Percentiles rank a stretch among this genome's conserved stretches.
phyloP scores from a whole-genome alignment of 257 asterid genomes.

The Henckelia pumila region DNA sequence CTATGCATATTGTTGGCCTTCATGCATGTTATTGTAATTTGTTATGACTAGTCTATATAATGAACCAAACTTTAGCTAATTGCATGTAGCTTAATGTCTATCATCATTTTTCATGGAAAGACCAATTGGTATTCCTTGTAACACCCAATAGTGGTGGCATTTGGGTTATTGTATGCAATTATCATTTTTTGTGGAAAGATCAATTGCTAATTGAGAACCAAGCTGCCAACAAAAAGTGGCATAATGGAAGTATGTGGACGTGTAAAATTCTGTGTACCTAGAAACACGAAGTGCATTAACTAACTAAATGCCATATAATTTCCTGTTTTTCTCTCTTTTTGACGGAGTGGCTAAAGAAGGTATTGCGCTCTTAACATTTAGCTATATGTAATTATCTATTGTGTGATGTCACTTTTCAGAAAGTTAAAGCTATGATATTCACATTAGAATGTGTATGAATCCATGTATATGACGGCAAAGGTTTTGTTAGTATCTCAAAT shows the following conservation, averaged over 20 bases:
- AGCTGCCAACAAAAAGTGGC: neutral
- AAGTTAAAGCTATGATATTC: neutral
- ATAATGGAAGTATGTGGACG: neutral
- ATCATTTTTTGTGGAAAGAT: neutral
- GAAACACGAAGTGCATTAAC: neutral
- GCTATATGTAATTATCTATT: neutral
- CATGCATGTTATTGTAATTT: neutral
- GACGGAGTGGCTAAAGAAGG: neutral
- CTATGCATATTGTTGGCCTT: neutral
- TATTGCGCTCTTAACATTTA: neutral
- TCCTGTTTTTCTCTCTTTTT: neutral
- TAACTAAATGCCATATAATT: neutral
- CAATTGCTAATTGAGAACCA: neutral
- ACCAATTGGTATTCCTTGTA: neutral
- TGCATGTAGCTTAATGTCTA: neutral
- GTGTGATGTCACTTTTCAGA: neutral
- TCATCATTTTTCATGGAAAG: neutral
- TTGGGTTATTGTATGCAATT: neutral
- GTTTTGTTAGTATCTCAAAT: neutral
- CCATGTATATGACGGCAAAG: neutral
- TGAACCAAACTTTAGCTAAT: no score
- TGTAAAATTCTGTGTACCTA: neutral
- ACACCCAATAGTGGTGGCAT: neutral
- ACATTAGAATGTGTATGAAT: no score
- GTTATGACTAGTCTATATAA: neutral